Evolutionary conservation across 2,329 filamentous ascomycete species (phyloP).

Genomic region (Xylaria sp.): DNA sequence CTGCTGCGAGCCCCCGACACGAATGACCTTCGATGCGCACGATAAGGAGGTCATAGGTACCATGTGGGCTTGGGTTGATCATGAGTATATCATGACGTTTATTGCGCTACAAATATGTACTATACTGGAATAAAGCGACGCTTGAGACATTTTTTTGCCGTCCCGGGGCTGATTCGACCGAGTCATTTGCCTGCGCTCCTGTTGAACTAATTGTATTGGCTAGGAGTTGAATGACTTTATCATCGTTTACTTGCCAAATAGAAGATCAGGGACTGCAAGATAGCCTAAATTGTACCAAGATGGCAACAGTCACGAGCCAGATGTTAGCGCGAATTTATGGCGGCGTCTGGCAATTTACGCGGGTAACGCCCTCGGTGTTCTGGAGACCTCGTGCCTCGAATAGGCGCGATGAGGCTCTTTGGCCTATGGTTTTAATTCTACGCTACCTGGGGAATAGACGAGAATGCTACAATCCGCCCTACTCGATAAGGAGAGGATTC

Average conservation of each 20-base stretch:
- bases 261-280: too few species aligned
- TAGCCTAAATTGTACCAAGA: too few species aligned
- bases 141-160: background rate
- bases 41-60: background rate
- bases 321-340: background rate
- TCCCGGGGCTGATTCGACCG: background rate
- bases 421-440: background rate
- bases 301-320: background rate
- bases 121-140: constrained; percentile 1
- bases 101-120: constrained; percentile 1
- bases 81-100: background rate
- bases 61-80: background rate
- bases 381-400: background rate
- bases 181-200: background rate
- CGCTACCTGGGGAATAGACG: background rate
- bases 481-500: constrained; percentile 17
- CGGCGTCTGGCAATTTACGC: background rate
- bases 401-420: background rate
- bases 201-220: too few species aligned
- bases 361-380: background rate
- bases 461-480: background rate
- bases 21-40: background rate
- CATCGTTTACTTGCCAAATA: background rate
- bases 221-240: background rate
- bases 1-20: background rate